These are phyloP conservation scores for Miscanthus lutarioriparius DNA, from an alignment of 176 grass and related monocot species.

Conservation along the genomic window DNA sequence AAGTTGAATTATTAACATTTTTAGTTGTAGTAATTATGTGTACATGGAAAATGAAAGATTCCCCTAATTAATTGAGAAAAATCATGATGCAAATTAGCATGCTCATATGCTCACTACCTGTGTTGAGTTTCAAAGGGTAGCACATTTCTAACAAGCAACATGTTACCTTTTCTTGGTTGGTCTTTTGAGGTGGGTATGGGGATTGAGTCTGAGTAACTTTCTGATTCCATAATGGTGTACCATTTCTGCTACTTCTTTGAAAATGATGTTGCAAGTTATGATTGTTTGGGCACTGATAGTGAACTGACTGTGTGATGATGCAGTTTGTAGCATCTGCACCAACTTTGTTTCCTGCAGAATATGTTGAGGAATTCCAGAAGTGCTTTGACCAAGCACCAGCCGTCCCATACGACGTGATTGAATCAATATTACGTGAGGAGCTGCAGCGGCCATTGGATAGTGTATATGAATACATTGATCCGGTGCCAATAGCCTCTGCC, in stretches of 20 bases:
- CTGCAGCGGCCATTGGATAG: conserved; percentile 86
- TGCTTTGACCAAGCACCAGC: conserved; percentile 84
- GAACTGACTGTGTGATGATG: conserved; percentile 39
- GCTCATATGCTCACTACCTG: neutral
- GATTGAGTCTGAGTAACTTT: neutral
- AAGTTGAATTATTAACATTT: neutral
- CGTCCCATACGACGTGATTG: conserved; percentile 73
- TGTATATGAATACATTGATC: conserved; percentile 92
- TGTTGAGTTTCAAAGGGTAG: neutral
- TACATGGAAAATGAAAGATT: neutral
- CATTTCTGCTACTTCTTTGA: neutral
- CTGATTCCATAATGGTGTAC: neutral
- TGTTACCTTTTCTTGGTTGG: neutral
- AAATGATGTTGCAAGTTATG: conserved; percentile 3
- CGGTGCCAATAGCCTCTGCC: conserved; percentile 84
- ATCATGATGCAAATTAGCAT: neutral
- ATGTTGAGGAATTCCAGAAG: conserved; percentile 93
- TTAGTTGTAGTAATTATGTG: neutral
- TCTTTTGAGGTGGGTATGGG: neutral
- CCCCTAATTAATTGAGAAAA: neutral
- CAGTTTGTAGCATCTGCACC: conserved; percentile 98
- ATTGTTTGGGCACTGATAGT: neutral
- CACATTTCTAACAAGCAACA: neutral
- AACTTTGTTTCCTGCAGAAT: conserved; percentile 91
- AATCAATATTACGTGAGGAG: conserved; percentile 79